phyloP scores from a whole-genome alignment of 257 asterid genomes.

The Voacanga thouarsii region DNA sequence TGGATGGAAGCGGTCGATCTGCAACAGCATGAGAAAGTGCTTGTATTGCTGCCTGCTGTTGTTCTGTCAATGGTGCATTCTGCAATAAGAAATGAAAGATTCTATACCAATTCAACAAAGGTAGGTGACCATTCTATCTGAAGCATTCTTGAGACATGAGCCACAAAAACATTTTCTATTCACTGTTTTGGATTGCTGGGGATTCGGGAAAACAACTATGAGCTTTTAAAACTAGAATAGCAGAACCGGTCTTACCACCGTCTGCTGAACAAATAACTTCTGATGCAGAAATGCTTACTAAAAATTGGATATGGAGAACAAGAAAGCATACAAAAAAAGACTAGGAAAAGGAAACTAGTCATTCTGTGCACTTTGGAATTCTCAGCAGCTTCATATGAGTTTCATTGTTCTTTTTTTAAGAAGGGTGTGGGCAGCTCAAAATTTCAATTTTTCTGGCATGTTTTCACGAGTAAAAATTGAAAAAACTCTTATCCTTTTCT shows the following conservation, averaged over 20 bases:
- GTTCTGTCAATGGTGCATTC: conserved; percentile 96
- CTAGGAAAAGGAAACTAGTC: background rate
- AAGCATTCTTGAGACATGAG: background rate
- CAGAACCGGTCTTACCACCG: background rate
- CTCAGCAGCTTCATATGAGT: background rate
- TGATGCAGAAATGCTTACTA: too few species aligned
- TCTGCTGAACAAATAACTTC: background rate
- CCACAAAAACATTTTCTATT: background rate
- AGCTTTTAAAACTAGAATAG: background rate
- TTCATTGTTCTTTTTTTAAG: background rate
- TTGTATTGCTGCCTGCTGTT: conserved; percentile 80
- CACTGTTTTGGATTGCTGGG: background rate
- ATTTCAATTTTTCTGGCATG: background rate
- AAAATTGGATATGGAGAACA: background rate
- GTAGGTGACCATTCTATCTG: background rate
- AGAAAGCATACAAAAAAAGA: background rate
- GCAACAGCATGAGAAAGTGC: conserved; percentile 96
- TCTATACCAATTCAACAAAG: background rate
- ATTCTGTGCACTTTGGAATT: background rate
- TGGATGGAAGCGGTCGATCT: conserved; percentile 80
- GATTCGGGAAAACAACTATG: background rate
- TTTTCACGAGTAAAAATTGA: background rate
- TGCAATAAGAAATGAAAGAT: conserved; percentile 16
- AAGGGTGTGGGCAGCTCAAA: background rate
- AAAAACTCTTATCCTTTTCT: background rate